These are phyloP conservation scores for Clarkia xantiana DNA, from an alignment of 345 rosid species.

Conservation along the genomic window DNA sequence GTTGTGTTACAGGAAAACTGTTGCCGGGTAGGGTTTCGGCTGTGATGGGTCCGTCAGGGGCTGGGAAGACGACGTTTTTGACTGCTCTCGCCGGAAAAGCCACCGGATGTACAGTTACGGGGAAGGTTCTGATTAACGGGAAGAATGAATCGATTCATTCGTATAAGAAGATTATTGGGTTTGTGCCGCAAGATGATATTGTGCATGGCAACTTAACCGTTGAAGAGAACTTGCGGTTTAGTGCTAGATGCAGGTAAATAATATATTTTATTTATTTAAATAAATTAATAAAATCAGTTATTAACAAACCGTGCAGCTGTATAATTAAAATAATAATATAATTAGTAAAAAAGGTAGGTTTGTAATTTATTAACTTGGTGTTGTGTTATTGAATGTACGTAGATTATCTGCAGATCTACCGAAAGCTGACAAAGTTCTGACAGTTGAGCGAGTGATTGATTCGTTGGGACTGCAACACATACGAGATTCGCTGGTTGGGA, in stretches of 20 bases:
- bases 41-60: slow-evolving; percentile 98
- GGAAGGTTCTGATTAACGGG: slow-evolving; percentile 68
- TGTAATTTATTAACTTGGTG: too few species aligned
- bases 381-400: slow-evolving; percentile 10
- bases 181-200: slow-evolving; percentile 90
- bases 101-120: slow-evolving; percentile 52
- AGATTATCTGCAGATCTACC: slow-evolving; percentile 68
- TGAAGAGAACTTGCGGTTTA: slow-evolving; percentile 84
- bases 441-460: slow-evolving; percentile 86
- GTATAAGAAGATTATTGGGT: slow-evolving; percentile 71
- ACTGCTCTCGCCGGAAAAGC: slow-evolving; percentile 73
- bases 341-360: too few species aligned
- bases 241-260: slow-evolving; percentile 75
- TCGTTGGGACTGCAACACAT: slow-evolving; percentile 66
- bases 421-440: slow-evolving; percentile 75
- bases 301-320: too few species aligned
- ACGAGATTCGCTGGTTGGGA: slow-evolving; percentile 82
- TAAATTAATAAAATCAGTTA: background rate
- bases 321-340: too few species aligned
- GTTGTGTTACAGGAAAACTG: slow-evolving; percentile 69
- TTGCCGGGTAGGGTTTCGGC: slow-evolving; percentile 92
- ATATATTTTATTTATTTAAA: slow-evolving; percentile 3
- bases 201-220: slow-evolving; percentile 91
- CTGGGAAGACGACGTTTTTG: slow-evolving; percentile 87
- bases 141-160: slow-evolving; percentile 53